These are phyloP conservation scores for Oryza australiensis DNA, from an alignment of 176 grass and related monocot species.

Conservation along the genomic window DNA sequence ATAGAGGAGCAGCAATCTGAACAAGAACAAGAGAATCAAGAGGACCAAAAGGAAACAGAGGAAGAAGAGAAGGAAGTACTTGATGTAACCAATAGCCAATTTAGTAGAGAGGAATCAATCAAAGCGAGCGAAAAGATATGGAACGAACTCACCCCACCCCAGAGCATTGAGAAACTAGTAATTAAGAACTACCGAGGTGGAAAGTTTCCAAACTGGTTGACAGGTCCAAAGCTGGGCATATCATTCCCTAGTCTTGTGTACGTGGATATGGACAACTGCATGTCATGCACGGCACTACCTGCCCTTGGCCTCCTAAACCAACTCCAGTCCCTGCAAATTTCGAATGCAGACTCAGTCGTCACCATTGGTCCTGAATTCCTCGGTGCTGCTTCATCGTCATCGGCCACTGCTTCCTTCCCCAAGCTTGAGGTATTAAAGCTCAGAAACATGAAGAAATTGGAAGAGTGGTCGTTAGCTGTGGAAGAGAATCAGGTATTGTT, in stretches of 20 bases:
- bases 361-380: conserved; percentile 74
- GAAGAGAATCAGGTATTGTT: conserved; percentile 46
- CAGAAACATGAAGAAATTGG: conserved; percentile 62
- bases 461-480: conserved; percentile 68
- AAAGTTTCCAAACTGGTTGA: conserved; percentile 69
- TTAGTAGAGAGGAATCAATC: conserved; percentile 39
- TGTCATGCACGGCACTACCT: conserved; percentile 59
- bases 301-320: conserved; percentile 63
- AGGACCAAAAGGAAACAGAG: conserved; percentile 20
- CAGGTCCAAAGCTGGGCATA: conserved; percentile 49
- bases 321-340: conserved; percentile 67
- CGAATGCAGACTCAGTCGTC: conserved; percentile 52
- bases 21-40: conserved; percentile 27
- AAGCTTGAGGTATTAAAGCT: conserved; percentile 70
- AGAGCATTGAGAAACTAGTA: conserved; percentile 59
- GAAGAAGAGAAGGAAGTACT: conserved; percentile 36
- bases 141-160: conserved; percentile 62
- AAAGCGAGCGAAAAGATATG: conserved; percentile 68
- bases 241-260: conserved; percentile 56
- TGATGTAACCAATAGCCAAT: conserved; percentile 27
- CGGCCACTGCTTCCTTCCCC: conserved; percentile 48
- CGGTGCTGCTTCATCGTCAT: conserved; percentile 38
- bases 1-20: conserved; percentile 28
- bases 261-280: conserved; percentile 58
- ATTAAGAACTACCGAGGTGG: conserved; percentile 60